Evolutionary conservation across 768 basidiomycete genomes (phyloP), one percentile per base, ranked within the genome.

Genomic region (Boletellus ananas): DNA sequence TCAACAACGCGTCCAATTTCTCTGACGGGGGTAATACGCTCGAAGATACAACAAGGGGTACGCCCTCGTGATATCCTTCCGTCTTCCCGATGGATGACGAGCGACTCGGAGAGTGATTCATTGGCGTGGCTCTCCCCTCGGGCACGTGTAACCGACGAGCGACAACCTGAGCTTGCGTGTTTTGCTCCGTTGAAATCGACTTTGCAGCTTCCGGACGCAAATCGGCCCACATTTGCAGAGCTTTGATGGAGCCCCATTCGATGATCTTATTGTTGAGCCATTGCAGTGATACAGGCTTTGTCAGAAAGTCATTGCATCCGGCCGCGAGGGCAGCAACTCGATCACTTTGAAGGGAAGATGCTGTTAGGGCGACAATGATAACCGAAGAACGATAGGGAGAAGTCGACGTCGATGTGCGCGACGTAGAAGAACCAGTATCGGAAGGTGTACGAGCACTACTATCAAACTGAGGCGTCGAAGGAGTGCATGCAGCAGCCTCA

Each of bases 181-280:
- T 70, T 63, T 79, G 77, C 34, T 74, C 78, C 1, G 60, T 62
- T 16, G 74, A 71, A 29, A 79, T 70, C n/a, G 68, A 71, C 57
- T 70, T 74, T 20, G 72, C 77, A 21, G 69, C 72, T 45, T 87
- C 81, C 1, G 87, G 84, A 37, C 84, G 75, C 50, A 85, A 71
- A 63, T 91, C 90, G 11, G 90, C 90, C 85, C 89, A 93, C 87
- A 91, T 92, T 64, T 92, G 89, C 49, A 93, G 64, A 6, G 89
- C 90, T 65, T 93, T 93, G 72, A 99, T 98, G 3, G 92, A 95
- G 0, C 96, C 96, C 96, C 96, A 99, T 68, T 99, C 96, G 53
- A 95, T 90, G 64, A 98, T 94, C 75, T 99, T 99, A 74, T 85
- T 90, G 66, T 97, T 93, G 45, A 99, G 74, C 96, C 96, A 99